phyloP scores from a whole-genome alignment of 345 rosid genomes.

The Citrus hindsii region DNA sequence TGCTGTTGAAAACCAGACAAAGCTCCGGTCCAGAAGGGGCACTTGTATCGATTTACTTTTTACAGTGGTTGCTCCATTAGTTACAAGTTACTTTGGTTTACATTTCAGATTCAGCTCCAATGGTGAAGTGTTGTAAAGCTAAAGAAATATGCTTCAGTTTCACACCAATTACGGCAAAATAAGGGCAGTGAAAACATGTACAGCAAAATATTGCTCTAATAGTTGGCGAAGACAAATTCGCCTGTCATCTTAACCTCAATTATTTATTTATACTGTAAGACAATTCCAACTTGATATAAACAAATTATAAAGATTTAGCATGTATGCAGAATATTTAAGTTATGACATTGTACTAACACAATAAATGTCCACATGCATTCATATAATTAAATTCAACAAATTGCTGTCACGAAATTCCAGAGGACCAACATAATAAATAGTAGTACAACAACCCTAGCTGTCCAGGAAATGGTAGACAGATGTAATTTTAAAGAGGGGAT shows the following conservation, averaged over 20 bases:
- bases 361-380: not conserved
- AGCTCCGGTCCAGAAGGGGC: constrained; percentile 4
- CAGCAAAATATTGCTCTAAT: not conserved
- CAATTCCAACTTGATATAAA: not conserved
- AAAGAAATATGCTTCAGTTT: not conserved
- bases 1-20: constrained; percentile 23
- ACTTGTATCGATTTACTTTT: not conserved
- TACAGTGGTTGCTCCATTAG: not conserved
- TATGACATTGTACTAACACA: not conserved
- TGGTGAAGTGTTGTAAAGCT: no score
- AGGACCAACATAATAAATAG: not conserved
- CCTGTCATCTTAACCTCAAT: not conserved
- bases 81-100: no score
- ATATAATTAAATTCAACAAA: not conserved
- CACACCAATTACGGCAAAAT: no score
- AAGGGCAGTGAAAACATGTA: not conserved
- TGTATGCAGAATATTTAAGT: not conserved
- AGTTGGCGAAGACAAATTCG: not conserved
- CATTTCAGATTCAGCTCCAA: not conserved
- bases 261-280: not conserved
- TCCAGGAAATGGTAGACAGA: not conserved
- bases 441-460: not conserved
- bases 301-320: not conserved
- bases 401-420: constrained; percentile 13
- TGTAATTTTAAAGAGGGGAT: not conserved